Evolutionary conservation across 2,329 filamentous ascomycete genomes (phyloP), one percentile per base, ranked within the genome.

Genomic region (Xylaria sp.): DNA sequence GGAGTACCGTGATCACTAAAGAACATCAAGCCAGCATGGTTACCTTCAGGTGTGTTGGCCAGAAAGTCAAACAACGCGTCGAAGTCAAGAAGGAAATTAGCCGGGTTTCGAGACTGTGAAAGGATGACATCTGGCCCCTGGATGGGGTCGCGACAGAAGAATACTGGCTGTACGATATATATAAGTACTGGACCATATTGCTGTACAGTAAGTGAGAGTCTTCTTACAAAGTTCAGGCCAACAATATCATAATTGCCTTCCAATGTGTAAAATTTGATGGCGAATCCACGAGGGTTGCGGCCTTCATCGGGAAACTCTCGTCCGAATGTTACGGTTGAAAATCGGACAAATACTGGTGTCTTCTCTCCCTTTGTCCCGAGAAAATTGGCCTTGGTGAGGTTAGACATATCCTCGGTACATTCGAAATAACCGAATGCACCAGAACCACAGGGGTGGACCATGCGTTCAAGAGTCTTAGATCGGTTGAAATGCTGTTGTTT

Each of bases 91-190:
- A 86, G 88, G 5, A 92, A 78, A 75, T 92, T 92, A 33, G 87
- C 81, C 0, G 90, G 90, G 73, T 93, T 82, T n/a, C 90, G 84
- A 92, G 90, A 0, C 90, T 91, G 76, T 92, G 90, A 60, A 92
- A 92, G 74, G 92, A 90, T 74, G 90, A 75, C 92, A 92, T 77
- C 93, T 92, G 69, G 88, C 85, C 65, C n/a, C 47, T 20, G 10
- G 33, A 36, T 36, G 9, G 13, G 33, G 13, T 2, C 13, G 13
- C 2, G 33, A 3, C 7, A 36, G 33, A 13, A 10, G 7, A 36
- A 2, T 3, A 36, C 33, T 13, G n/a, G n/a, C n/a, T n/a, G n/a
- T n/a, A n/a, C n/a, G n/a, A n/a, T n/a, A n/a, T n/a, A n/a, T n/a
- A n/a, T n/a, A n/a, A n/a, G n/a, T n/a, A n/a, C n/a, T n/a, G n/a